Evolutionary conservation across 208 protist species (phyloP), one percentile per base, ranked within the genome.

Genomic region (Balamuthia mandrillaris): DNA sequence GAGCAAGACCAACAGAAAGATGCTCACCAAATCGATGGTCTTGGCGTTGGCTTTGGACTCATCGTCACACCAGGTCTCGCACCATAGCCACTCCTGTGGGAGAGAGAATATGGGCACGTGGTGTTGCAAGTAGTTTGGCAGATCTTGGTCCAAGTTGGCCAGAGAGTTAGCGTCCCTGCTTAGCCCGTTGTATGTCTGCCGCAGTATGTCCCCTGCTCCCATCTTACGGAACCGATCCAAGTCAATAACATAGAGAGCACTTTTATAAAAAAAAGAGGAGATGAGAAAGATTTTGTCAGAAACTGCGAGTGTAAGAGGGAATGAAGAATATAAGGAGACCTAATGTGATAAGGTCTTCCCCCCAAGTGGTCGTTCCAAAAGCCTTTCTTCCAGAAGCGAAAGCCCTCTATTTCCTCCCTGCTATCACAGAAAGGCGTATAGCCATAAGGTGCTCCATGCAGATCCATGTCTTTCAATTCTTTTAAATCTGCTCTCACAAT

Each of bases 41-140:
- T 98, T 99, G 14, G 97, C 96, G n/a, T 85, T 90, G 0, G 86
- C 72, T 86, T 98, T 97, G 88, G 93, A 95, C 56, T 94, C 88
- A 45, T 96, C 88, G 56, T 90, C 92, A 89, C 98, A 99, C 98
- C 98, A 99, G 47, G 97, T 98, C 87, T 99, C 97, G 86, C 98
- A 99, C 96, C 96, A 99, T n/a, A 99, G 93, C 97, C 97, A 99
- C 85, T 99, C 95, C 89, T 98, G 96, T 18, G 97, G 97, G 6
- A 99, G 91, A n/a, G 95, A 97, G 89, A 90, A 95, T 44, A 99
- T 98, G 4, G 95, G 95, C 16, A 99, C 88, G 3, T 86, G 29
- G 49, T 96, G 86, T 84, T 98, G 96, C 21, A 97, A 66, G 86
- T 95, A 98, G 89, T 99, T 99, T 9, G 97, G 97, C 44, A 99